phyloP scores from a whole-genome alignment of 208 protist genomes.

The Acanthamoeba quina region DNA sequence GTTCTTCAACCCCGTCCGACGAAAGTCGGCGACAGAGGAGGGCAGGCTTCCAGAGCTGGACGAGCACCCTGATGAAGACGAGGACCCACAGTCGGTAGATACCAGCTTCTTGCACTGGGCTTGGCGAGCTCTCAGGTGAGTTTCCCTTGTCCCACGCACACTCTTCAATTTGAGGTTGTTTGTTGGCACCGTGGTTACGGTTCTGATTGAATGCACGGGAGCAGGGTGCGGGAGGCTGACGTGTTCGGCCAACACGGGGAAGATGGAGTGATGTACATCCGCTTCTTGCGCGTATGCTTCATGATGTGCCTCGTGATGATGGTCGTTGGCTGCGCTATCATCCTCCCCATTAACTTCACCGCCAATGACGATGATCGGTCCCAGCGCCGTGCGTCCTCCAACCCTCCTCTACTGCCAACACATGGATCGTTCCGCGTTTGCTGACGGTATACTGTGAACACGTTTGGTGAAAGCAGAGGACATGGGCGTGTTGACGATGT shows the following conservation, averaged over 20 bases:
- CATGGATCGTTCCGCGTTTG: neutral
- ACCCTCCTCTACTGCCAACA: neutral
- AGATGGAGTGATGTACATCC: constrained; percentile 56
- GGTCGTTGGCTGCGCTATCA: neutral
- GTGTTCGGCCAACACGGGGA: constrained; percentile 19
- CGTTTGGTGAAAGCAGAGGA: neutral
- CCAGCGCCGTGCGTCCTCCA: neutral
- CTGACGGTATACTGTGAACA: too few species aligned
- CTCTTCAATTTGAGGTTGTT: too few species aligned
- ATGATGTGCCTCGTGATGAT: neutral
- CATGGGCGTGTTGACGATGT: constrained; percentile 67
- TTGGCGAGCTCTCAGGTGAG: neutral
- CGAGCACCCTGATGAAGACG: neutral
- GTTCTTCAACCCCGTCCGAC: constrained; percentile 33
- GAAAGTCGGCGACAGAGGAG: neutral
- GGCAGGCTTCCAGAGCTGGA: neutral
- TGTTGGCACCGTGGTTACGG: neutral
- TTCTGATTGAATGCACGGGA: neutral
- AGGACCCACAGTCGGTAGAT: neutral
- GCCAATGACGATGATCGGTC: neutral
- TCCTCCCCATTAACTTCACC: constrained; percentile 31
- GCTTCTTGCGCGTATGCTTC: constrained; percentile 20
- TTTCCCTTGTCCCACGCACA: neutral
- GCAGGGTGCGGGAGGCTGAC: neutral
- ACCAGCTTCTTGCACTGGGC: constrained; percentile 12